These are phyloP conservation scores for Xylaria sp. DNA, from an alignment of 2,329 filamentous ascomycete genomes.

Conservation along the genomic window DNA sequence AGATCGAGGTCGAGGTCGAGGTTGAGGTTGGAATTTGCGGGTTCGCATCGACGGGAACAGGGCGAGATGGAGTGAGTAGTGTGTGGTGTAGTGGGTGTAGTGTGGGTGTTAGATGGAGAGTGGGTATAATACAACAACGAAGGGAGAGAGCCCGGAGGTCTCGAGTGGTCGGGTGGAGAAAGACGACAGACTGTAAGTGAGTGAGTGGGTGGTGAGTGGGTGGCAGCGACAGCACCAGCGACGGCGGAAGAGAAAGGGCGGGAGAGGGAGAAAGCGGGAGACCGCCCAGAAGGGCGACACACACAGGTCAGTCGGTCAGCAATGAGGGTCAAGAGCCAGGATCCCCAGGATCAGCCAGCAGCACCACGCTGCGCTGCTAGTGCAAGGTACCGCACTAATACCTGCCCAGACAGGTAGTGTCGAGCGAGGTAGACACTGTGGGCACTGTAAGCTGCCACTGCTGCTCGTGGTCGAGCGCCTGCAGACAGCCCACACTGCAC, in stretches of 20 bases:
- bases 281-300: slow-evolving; percentile 1
- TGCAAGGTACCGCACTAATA: slow-evolving; percentile 5
- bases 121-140: slow-evolving; percentile 36
- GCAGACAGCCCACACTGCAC: no score
- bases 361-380: slow-evolving; percentile 16
- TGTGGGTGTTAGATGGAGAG: neutral
- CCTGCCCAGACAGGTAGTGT: neutral
- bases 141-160: slow-evolving; percentile 31
- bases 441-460: neutral
- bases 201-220: neutral
- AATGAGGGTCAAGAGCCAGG: slow-evolving; percentile 26
- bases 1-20: slow-evolving; percentile 32
- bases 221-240: slow-evolving; percentile 31
- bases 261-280: slow-evolving; percentile 31
- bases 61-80: slow-evolving; percentile 25
- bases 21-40: slow-evolving; percentile 44
- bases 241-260: slow-evolving; percentile 42
- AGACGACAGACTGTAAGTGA: neutral
- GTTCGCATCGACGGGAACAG: slow-evolving; percentile 45
- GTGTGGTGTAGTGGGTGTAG: slow-evolving; percentile 10
- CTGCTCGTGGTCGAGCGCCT: neutral
- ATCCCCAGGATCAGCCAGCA: slow-evolving; percentile 34
- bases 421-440: neutral
- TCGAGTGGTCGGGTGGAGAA: slow-evolving; percentile 47
- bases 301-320: slow-evolving; percentile 34